These are phyloP conservation scores for Talaromyces sp. DNA, from an alignment of 2,329 filamentous ascomycete species.

Conservation along the genomic window DNA sequence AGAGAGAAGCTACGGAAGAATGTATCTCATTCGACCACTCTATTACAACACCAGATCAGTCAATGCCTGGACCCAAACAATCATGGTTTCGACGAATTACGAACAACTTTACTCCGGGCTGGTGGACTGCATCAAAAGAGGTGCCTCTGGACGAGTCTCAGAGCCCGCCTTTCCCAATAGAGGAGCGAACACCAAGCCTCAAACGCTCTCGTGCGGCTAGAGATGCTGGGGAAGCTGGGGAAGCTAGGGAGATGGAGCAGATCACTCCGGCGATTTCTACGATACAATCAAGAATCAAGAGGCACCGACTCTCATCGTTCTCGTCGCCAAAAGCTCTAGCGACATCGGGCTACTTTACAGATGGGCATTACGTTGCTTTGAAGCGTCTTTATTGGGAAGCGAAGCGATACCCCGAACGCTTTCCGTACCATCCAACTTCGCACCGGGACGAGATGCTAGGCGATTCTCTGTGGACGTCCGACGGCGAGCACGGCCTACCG, in stretches of 20 bases:
- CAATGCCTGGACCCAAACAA: constrained; percentile 23
- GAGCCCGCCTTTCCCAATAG: constrained; percentile 11
- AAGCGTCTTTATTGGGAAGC: constrained; percentile 39
- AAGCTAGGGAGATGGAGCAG: constrained; percentile 2
- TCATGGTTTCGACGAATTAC: constrained; percentile 36
- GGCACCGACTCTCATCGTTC: constrained; percentile 1
- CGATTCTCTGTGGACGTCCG: constrained; percentile 43
- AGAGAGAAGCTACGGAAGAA: constrained; percentile 1
- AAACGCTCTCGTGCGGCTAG: constrained; percentile 12
- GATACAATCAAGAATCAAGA: constrained; percentile 4
- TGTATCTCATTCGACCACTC: background rate
- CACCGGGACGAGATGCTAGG: constrained; percentile 39
- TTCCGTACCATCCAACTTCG: constrained; percentile 35
- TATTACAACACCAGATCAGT: constrained; percentile 5
- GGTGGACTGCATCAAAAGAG: constrained; percentile 17
- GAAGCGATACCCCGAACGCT: constrained; percentile 35
- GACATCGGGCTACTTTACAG: constrained; percentile 40
- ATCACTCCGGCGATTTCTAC: background rate
- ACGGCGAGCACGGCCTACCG: constrained; percentile 38
- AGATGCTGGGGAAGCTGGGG: background rate
- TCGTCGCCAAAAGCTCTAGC: constrained; percentile 24
- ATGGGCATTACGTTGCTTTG: constrained; percentile 40
- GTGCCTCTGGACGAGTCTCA: constrained; percentile 13
- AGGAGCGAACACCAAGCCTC: constrained; percentile 14
- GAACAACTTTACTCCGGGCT: constrained; percentile 18